Evolutionary conservation across 2,329 filamentous ascomycete species (phyloP), one percentile per base, ranked within the genome.

Genomic region (Dactylellina cionopaga): DNA sequence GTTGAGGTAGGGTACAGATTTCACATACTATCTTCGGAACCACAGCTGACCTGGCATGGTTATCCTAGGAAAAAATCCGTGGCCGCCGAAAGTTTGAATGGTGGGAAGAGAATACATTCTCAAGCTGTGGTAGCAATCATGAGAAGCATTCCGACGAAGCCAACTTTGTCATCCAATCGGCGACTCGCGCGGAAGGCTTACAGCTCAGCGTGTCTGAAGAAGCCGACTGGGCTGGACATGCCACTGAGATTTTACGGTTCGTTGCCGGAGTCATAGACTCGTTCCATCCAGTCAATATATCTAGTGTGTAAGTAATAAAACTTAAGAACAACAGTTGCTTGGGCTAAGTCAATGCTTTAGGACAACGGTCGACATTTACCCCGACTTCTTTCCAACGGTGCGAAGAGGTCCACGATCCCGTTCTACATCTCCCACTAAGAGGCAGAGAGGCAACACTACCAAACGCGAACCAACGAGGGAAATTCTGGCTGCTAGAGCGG

Each of bases 211-310:
- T 39, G 2, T 54, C 31, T 39, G 29, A 54, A 54, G 31, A 37
- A 39, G 49, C 29, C 7, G 49, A 54, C 15, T 54, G 49, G 49
- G 49, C 19, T 37, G 29, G 33, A 15, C 49, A 54, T 54, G 49
- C 49, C n/a, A 35, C 11, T 35, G 49, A 54, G 49, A 25, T 54
- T 52, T 35, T 54, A 15, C 29, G 29, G 5, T 39, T 35, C 10
- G 29, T 54, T 24, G 49, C 49, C 10, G 29, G 29, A n/a, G 27
- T 39, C 49, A 54, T 35, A 4, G 29, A 35, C 2, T 39, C 15
- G 19, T 39, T 35, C 9, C 49, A 54, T 37, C 49, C 49, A 15
- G 49, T 39, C 4, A 54, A 3, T 37, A 25, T 39, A 35, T 54
- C 49, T 13, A 54, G 49, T 22, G 31, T 54, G 49, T 54, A 54